Base-by-base conservation (phyloP, 148 eudicot species). In the Rhododendron griersonianum region DNA sequence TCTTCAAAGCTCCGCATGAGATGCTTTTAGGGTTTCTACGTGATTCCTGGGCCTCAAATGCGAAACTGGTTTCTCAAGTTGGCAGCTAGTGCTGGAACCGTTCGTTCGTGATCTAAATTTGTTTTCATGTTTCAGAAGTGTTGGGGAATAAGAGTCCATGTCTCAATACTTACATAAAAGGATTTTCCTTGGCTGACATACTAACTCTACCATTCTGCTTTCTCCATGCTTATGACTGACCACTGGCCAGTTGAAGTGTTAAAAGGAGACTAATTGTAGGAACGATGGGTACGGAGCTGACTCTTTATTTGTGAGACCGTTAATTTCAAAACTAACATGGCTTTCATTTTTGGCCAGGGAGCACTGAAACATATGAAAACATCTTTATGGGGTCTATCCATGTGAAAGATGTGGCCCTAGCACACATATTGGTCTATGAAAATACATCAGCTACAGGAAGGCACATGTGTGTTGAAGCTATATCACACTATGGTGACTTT, bases 331-430 rank as follows among this genome's bases (percentile, higher is more conserved):
- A 3, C 73, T 81, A 33, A 39, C 39, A 53, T 84, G 11, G 37
- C 35, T 84, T 41, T 83, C 30, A 67, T 81, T 83, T 53, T 76
- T 18, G 65, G 78, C 53, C 91, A 95, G 98, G 98, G 81, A 92
- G 93, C 92, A 93, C 95, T 21, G 96, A 96, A 55, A 91, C 87
- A 30, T 93, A 92, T 80, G 90, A 90, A 83, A 87, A 97, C 84
- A 86, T 92, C 90, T 95, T 93, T 84, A 93, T 94, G 95, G 99
- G 98, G 88, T 88, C 89, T 57, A 94, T 97, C 67, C 98, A 97
- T 91, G 95, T 97, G 15, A 94, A 93, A 87, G 98, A 97, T 93
- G 99, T 97, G 77, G 98, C 99, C 84, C 87, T 97, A 85, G 98
- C 99, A 59, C 99, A 97, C 85, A 93, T 97, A 81, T 78, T 97